Conservation (phyloP, 2,329 filamentous ascomycete genomes). For the Ascocoryne sarcoides region DNA sequence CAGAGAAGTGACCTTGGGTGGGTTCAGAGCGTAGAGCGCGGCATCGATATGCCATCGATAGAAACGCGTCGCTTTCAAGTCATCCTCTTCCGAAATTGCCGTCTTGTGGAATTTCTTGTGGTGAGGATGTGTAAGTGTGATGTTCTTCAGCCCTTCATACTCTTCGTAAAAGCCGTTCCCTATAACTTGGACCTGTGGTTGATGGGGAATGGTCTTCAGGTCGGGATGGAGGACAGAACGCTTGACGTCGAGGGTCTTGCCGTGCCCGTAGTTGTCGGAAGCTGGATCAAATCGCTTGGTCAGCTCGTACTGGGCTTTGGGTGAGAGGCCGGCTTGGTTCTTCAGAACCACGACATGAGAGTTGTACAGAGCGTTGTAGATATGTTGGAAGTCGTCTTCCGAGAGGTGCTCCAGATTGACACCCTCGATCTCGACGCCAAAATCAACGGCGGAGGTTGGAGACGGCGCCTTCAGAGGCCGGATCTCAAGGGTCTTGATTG, state of each 20-base stretch:
- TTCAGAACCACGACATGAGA: conserved; percentile 66
- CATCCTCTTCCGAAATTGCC: conserved; percentile 52
- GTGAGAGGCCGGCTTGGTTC: conserved; percentile 52
- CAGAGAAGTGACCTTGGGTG: conserved; percentile 63
- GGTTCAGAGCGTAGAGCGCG: conserved; percentile 66
- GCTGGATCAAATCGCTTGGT: conserved; percentile 65
- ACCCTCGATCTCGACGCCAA: conserved; percentile 51
- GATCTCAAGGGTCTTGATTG: conserved; percentile 24
- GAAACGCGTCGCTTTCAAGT: conserved; percentile 49
- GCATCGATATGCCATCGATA: conserved; percentile 79
- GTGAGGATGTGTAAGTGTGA: conserved; percentile 65
- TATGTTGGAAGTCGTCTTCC: conserved; percentile 54
- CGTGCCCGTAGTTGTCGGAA: conserved; percentile 61
- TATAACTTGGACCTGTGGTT: conserved; percentile 73
- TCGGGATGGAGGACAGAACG: conserved; percentile 62
- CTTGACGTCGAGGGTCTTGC: conserved; percentile 61
- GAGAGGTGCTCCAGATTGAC: conserved; percentile 53
- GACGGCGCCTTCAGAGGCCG: conserved; percentile 17
- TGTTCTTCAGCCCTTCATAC: conserved; percentile 62
- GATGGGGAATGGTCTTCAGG: conserved; percentile 70
- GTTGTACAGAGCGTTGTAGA: conserved; percentile 57
- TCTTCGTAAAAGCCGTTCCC: conserved; percentile 62
- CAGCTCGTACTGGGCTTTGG: conserved; percentile 64
- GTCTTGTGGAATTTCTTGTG: conserved; percentile 68
- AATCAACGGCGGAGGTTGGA: conserved; percentile 37